Evolutionary conservation across 2,329 filamentous ascomycete species (phyloP).

Genomic region (Cyclaneusma minus): DNA sequence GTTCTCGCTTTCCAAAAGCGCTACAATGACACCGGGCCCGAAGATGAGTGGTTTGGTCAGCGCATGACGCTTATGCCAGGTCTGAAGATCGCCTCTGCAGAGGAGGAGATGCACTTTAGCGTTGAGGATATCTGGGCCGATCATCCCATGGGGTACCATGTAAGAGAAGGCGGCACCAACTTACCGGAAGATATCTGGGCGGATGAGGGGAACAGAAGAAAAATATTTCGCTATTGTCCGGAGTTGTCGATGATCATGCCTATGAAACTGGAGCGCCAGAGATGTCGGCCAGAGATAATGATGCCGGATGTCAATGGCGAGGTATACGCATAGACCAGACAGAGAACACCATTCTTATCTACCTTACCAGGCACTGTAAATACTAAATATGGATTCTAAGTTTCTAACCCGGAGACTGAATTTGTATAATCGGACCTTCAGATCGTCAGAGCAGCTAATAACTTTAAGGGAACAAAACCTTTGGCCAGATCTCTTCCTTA

Average conservation of each 20-base stretch:
- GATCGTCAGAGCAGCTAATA: too few relatives aligned
- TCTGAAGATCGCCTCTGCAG: slow-evolving; percentile 27
- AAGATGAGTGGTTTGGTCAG: slow-evolving; percentile 39
- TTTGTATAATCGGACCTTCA: too few relatives aligned
- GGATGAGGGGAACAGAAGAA: slow-evolving; percentile 24
- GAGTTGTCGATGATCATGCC: slow-evolving; percentile 38
- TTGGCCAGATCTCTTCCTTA: too few relatives aligned
- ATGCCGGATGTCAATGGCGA: too few relatives aligned
- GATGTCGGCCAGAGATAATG: too few relatives aligned
- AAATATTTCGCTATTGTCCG: slow-evolving; percentile 39
- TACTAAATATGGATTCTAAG: too few relatives aligned
- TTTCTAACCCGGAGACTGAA: too few relatives aligned
- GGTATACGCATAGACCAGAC: too few relatives aligned
- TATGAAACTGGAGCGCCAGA: slow-evolving; percentile 36
- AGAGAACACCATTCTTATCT: too few relatives aligned
- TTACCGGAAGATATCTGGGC: slow-evolving; percentile 31
- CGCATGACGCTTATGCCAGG: slow-evolving; percentile 31
- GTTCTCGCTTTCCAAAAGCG: slow-evolving; percentile 32
- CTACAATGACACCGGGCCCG: slow-evolving; percentile 32
- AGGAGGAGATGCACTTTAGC: slow-evolving; percentile 25
- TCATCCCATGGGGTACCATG: slow-evolving; percentile 38
- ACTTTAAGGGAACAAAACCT: too few relatives aligned
- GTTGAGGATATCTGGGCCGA: slow-evolving; percentile 33
- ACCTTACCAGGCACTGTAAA: too few relatives aligned
- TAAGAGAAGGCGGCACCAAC: slow-evolving; percentile 25